phyloP scores from a whole-genome alignment of 2,329 filamentous ascomycete species.

The Penicillium capsulatum region DNA sequence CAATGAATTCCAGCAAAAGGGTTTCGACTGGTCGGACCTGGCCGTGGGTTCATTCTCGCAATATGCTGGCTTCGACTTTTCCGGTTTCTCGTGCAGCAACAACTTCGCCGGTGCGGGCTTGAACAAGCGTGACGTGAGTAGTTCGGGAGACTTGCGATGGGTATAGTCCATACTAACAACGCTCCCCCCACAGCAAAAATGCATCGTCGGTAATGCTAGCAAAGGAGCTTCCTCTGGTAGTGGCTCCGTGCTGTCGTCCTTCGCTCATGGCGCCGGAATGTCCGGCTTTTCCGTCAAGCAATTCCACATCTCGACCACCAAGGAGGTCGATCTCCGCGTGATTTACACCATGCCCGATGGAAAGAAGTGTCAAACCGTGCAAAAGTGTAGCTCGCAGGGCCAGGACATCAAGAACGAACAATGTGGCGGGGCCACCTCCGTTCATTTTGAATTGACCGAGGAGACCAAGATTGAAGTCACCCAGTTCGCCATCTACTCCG shows the following conservation, averaged over 20 bases:
- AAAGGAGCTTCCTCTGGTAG: slow-evolving; percentile 44
- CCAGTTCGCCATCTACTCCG: slow-evolving; percentile 54
- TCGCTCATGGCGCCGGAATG: slow-evolving; percentile 55
- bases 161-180: no score
- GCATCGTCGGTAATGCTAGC: slow-evolving; percentile 47
- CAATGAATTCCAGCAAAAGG: slow-evolving; percentile 61
- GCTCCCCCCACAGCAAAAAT: slow-evolving; percentile 58
- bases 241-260: slow-evolving; percentile 49
- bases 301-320: slow-evolving; percentile 68
- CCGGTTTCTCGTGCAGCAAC: slow-evolving; percentile 65
- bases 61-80: slow-evolving; percentile 72
- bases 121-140: slow-evolving; percentile 41
- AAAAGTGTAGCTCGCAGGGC: slow-evolving; percentile 63
- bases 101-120: slow-evolving; percentile 42
- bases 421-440: slow-evolving; percentile 84
- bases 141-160: neutral
- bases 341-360: slow-evolving; percentile 83
- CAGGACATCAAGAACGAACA: slow-evolving; percentile 74
- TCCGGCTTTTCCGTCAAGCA: slow-evolving; percentile 68
- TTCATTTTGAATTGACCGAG: slow-evolving; percentile 64
- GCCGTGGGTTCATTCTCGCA: slow-evolving; percentile 55
- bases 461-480: slow-evolving; percentile 57
- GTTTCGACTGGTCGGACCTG: slow-evolving; percentile 69
- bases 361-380: slow-evolving; percentile 72
- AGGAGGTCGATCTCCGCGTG: slow-evolving; percentile 77